A percentile compares a stretch with the other conserved stretches of the same genome.
phyloP scores from a whole-genome alignment of 1,139 yeast genomes.

The Taphrina sp. region DNA sequence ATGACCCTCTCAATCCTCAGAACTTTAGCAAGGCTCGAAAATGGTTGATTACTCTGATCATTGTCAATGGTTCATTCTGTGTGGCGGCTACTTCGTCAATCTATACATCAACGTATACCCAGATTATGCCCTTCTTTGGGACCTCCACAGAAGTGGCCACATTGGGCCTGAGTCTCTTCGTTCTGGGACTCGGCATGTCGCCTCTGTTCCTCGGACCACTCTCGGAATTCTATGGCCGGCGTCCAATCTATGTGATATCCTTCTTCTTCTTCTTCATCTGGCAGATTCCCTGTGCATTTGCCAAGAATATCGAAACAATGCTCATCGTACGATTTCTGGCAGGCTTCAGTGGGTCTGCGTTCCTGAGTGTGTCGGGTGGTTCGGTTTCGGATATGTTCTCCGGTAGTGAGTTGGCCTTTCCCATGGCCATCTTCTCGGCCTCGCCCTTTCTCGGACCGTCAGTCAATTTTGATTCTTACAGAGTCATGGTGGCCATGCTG shows the following conservation, averaged over 20 bases:
- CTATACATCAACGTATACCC: constrained; percentile 45
- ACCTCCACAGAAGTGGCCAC: constrained; percentile 34
- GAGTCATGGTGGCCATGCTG: no score
- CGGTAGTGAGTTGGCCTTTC: constrained; percentile 59
- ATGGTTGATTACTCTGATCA: constrained; percentile 55
- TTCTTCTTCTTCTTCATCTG: constrained; percentile 58
- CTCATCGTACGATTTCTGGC: constrained; percentile 65
- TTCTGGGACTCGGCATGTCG: constrained; percentile 66
- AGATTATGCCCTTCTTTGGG: constrained; percentile 33
- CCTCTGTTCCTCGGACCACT: constrained; percentile 72
- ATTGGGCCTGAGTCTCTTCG: constrained; percentile 50
- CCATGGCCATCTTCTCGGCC: constrained; percentile 68
- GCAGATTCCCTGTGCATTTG: constrained; percentile 65
- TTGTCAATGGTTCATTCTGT: constrained; percentile 54
- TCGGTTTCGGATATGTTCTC: constrained; percentile 65
- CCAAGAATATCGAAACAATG: constrained; percentile 61
- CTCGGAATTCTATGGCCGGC: constrained; percentile 71
- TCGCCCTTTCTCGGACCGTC: constrained; percentile 77
- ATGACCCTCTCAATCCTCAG: constrained; percentile 13
- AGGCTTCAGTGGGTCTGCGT: constrained; percentile 69
- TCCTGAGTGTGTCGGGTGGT: constrained; percentile 75
- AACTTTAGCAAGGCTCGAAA: constrained; percentile 42
- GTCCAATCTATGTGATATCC: constrained; percentile 61
- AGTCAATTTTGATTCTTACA: no score
- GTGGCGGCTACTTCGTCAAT: constrained; percentile 59